Conservation (phyloP, 1,284 basidiomycete species). For the Heterobasidion annosum region DNA sequence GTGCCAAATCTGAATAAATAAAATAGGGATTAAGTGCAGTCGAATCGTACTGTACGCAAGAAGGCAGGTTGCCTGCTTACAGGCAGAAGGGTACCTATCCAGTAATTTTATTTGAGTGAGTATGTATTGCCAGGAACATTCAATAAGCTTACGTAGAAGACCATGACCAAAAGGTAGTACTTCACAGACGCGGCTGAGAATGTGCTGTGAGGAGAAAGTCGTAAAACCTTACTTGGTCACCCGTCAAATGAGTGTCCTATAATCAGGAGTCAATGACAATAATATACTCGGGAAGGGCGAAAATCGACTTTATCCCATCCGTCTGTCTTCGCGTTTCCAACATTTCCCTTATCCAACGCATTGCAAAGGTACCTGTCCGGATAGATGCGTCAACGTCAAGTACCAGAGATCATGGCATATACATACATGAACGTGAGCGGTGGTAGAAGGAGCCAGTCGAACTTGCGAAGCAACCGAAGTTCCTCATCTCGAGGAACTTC, state of each 20-base stretch:
- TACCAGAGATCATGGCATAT: neutral
- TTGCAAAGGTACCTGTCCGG: conserved; percentile 36
- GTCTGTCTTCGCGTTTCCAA: conserved; percentile 46
- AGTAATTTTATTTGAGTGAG: neutral
- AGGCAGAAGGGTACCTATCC: conserved; percentile 2
- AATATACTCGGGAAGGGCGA: neutral
- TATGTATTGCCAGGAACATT: no score
- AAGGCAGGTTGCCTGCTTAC: neutral
- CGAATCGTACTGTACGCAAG: neutral
- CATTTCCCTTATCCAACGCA: conserved; percentile 45
- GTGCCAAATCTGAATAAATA: neutral
- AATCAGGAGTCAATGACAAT: conserved; percentile 3
- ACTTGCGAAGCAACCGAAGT: conserved; percentile 8
- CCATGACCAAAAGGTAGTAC: conserved; percentile 34
- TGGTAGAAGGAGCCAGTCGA: conserved; percentile 3
- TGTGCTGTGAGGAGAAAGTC: neutral
- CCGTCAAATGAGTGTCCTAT: neutral
- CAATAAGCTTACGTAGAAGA: conserved; percentile 1
- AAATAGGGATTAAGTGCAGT: no score
- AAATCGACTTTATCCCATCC: conserved; percentile 30
- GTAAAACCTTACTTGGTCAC: neutral
- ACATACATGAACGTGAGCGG: conserved; percentile 1
- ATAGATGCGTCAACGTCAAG: neutral
- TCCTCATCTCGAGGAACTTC: conserved; percentile 23
- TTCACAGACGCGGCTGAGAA: conserved; percentile 8